Conservation (phyloP, 2,329 filamentous ascomycete species). For the Xylariaceae sp. region DNA sequence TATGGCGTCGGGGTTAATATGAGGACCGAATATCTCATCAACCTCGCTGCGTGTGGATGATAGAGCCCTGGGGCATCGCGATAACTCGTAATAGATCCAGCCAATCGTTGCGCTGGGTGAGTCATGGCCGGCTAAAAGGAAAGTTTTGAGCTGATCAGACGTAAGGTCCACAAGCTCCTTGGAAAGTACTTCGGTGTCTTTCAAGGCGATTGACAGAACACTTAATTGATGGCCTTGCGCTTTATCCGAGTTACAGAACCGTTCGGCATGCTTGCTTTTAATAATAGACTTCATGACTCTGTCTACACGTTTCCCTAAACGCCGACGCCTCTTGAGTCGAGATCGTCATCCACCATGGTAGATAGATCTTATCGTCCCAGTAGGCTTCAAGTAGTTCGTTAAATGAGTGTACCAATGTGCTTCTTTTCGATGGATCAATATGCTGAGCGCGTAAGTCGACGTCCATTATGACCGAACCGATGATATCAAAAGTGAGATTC, state of each 20-base stretch:
- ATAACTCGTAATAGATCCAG: constrained; percentile 38
- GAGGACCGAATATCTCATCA: constrained; percentile 34
- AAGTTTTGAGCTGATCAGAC: constrained; percentile 38
- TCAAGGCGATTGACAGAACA: constrained; percentile 34
- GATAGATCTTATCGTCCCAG: constrained; percentile 8
- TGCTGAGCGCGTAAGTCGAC: constrained; percentile 34
- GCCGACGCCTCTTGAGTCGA: constrained; percentile 6
- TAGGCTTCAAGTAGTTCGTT: constrained; percentile 26
- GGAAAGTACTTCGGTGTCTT: constrained; percentile 28
- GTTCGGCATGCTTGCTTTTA: constrained; percentile 21
- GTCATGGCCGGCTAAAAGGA: constrained; percentile 43
- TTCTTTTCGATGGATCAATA: constrained; percentile 19
- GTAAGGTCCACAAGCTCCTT: constrained; percentile 29
- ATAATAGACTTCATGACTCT: constrained; percentile 26
- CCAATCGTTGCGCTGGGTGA: constrained; percentile 38
- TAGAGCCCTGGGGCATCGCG: constrained; percentile 30
- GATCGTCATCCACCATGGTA: constrained; percentile 16
- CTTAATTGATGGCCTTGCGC: no score
- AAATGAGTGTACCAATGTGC: constrained; percentile 30
- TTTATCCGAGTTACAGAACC: constrained; percentile 10
- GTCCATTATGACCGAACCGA: constrained; percentile 35
- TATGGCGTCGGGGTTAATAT: constrained; percentile 27
- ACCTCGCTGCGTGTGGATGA: constrained; percentile 34
- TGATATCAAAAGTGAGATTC: constrained; percentile 40
- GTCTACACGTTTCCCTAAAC: constrained; percentile 19